These are phyloP conservation scores for Jamesozyma spencerorum DNA, from an alignment of 805 yeast genomes.

Conservation along the genomic window DNA sequence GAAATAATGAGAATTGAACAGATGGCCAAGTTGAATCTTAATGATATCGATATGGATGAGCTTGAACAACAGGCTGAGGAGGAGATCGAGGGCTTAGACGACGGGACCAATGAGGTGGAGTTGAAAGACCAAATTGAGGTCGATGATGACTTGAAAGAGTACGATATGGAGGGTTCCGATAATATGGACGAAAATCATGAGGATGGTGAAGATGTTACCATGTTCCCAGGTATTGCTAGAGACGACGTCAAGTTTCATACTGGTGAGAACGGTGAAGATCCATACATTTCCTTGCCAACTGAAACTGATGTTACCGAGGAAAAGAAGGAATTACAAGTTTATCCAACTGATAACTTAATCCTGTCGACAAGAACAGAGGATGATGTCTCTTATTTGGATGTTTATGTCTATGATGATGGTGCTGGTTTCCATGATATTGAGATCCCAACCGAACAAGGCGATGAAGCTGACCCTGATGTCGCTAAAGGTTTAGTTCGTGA, in stretches of 20 bases:
- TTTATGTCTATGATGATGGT: conserved; percentile 89
- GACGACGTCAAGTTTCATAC: conserved; percentile 50
- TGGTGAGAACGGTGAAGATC: conserved; percentile 34
- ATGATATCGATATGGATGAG: conserved; percentile 57
- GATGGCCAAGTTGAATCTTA: conserved; percentile 74
- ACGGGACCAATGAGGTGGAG: conserved; percentile 9
- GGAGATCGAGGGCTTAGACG: conserved; percentile 24
- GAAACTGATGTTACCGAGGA: conserved; percentile 61
- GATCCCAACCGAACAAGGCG: conserved; percentile 55
- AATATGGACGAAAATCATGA: conserved; percentile 31
- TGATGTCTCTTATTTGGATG: conserved; percentile 84
- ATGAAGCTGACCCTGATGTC: conserved; percentile 60
- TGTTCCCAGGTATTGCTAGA: conserved; percentile 64
- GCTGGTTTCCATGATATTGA: conserved; percentile 70
- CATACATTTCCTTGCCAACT: conserved; percentile 39
- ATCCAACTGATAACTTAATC: conserved; percentile 82
- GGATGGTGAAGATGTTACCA: conserved; percentile 53
- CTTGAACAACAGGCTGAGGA: conserved; percentile 39
- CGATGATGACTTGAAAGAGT: conserved; percentile 84
- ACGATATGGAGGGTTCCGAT: conserved; percentile 16
- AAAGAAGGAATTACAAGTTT: conserved; percentile 72
- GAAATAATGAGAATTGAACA: conserved; percentile 86
- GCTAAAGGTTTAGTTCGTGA: conserved; percentile 67
- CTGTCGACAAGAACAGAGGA: conserved; percentile 94
- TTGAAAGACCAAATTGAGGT: conserved; percentile 47